phyloP scores from a whole-genome alignment of 129 eudicot species.

The Apium graveolens region DNA sequence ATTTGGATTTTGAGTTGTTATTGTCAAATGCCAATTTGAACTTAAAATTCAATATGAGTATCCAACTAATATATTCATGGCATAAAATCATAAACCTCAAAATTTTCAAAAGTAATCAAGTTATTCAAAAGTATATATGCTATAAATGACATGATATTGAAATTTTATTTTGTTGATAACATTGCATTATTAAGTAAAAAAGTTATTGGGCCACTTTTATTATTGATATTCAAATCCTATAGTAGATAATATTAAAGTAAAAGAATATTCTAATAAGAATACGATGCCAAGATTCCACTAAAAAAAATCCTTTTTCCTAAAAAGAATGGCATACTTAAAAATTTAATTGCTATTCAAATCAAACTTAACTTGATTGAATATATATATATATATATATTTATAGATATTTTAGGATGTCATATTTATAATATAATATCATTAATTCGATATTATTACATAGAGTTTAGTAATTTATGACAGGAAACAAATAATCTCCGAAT shows the following conservation, averaged over 20 bases:
- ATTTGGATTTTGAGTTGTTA: neutral
- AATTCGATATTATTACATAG: too few relatives aligned
- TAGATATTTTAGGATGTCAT: too few relatives aligned
- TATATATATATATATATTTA: too few relatives aligned
- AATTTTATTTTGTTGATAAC: neutral
- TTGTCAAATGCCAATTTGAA: neutral
- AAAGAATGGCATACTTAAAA: neutral
- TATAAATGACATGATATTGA: slow-evolving; percentile 1
- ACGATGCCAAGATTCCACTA: neutral
- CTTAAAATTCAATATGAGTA: neutral
- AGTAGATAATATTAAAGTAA: neutral
- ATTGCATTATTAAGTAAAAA: neutral
- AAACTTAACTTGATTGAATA: too few relatives aligned
- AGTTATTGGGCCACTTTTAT: neutral
- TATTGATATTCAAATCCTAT: neutral
- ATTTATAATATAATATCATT: too few relatives aligned
- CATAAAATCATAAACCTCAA: neutral
- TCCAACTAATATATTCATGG: neutral
- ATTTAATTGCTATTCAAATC: neutral
- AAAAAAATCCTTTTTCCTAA: neutral
- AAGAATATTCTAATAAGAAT: neutral
- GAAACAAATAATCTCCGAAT: too few relatives aligned
- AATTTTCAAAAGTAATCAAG: neutral
- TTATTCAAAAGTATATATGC: too few relatives aligned
- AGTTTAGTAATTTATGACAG: too few relatives aligned